Conservation (phyloP, 345 rosid species). For the Hypericum perforatum region DNA sequence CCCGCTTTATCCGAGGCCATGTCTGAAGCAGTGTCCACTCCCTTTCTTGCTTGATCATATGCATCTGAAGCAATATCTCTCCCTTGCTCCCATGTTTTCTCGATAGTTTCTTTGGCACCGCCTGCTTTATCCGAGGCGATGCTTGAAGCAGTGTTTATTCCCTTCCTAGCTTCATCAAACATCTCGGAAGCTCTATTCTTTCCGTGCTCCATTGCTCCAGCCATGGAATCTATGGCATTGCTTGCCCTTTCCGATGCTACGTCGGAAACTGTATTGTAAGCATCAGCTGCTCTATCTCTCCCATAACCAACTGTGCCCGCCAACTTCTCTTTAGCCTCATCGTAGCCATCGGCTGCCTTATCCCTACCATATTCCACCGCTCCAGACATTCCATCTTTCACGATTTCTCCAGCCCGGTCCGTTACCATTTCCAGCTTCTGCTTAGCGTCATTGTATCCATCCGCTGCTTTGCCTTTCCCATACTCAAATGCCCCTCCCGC, state of each 20-base stretch:
- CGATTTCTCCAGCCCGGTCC: conserved; percentile 6
- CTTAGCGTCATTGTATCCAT: conserved; percentile 11
- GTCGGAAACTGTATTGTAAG: not conserved
- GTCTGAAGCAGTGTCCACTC: not conserved
- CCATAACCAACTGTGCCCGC: conserved; percentile 6
- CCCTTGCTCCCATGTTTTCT: not conserved
- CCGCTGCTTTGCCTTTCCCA: conserved; percentile 20
- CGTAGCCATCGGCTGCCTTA: too few species aligned
- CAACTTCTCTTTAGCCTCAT: conserved; percentile 4
- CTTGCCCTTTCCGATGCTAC: conserved; percentile 7
- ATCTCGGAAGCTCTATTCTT: conserved; percentile 9
- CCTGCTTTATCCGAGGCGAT: not conserved
- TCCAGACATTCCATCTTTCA: too few species aligned
- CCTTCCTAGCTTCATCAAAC: too few species aligned
- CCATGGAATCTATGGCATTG: conserved; percentile 11
- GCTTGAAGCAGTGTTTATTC: conserved; percentile 3
- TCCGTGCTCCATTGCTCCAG: conserved; percentile 8
- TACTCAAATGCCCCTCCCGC: too few species aligned
- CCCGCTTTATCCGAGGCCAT: not conserved
- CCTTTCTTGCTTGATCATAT: not conserved
- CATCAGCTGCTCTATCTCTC: not conserved
- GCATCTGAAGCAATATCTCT: too few species aligned
- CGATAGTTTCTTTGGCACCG: conserved; percentile 4
- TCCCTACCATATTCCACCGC: too few species aligned
- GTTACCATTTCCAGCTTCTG: conserved; percentile 2